These are phyloP conservation scores for Colletotrichum trifolii DNA, from an alignment of 2,329 filamentous ascomycete species.

Conservation along the genomic window DNA sequence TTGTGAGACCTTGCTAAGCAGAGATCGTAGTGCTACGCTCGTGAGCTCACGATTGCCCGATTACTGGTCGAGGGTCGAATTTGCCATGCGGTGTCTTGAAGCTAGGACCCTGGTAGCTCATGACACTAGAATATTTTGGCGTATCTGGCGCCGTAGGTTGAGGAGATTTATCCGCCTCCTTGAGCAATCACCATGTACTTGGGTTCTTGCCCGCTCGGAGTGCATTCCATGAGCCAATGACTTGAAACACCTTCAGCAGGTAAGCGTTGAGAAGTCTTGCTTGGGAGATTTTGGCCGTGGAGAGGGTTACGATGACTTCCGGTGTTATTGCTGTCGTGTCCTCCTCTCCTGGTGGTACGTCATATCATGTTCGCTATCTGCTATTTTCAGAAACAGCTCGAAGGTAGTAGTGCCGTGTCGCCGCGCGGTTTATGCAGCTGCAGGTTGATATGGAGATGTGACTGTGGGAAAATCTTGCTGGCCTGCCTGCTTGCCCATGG, in stretches of 20 bases:
- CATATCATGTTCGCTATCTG: neutral
- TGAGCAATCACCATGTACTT: conserved; percentile 5
- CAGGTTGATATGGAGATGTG: conserved; percentile 16
- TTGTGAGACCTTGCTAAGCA: neutral
- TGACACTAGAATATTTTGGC: too few relatives aligned
- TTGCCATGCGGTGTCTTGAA: conserved; percentile 26
- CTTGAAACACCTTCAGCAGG: conserved; percentile 11
- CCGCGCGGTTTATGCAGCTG: neutral
- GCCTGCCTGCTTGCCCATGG: conserved; percentile 1
- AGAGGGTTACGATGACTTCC: neutral
- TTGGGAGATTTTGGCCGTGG: neutral
- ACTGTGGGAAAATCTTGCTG: conserved; percentile 8
- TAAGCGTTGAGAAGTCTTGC: conserved; percentile 7
- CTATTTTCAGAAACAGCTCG: conserved; percentile 18
- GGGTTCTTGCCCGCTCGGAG: neutral
- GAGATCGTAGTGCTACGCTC: conserved; percentile 20
- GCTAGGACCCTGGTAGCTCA: neutral
- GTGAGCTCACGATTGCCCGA: conserved; percentile 20
- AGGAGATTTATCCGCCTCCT: neutral
- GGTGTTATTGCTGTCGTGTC: neutral
- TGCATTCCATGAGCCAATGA: conserved; percentile 11
- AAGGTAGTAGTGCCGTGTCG: neutral
- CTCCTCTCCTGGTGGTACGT: conserved; percentile 1
- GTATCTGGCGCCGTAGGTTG: too few relatives aligned
- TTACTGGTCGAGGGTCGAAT: conserved; percentile 21